Conservation (phyloP, 495 filamentous ascomycete genomes). For the Entonaema liquescens region DNA sequence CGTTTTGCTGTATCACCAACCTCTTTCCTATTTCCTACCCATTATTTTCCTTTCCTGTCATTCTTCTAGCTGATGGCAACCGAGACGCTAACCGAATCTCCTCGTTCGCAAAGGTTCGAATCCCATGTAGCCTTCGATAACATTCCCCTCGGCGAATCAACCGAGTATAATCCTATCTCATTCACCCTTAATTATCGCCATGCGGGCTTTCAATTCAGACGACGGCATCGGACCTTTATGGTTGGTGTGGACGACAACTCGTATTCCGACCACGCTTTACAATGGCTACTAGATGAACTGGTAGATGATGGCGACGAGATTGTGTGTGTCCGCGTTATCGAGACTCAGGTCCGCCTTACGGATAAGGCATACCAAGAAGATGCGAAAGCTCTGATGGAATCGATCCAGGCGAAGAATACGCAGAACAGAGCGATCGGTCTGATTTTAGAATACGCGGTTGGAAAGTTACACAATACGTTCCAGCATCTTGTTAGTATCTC, state of each 20-base stretch:
- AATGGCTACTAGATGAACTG: conserved; percentile 93
- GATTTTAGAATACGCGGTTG: conserved; percentile 87
- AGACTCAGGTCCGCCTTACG: conserved; percentile 79
- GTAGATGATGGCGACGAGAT: conserved; percentile 98
- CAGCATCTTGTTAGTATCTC: conserved; percentile 80
- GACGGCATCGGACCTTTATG: conserved; percentile 88
- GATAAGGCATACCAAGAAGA: conserved; percentile 84
- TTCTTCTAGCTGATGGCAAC: conserved; percentile 46
- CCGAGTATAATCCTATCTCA: conserved; percentile 81
- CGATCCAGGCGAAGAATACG: conserved; percentile 85
- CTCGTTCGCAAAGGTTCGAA: conserved; percentile 60
- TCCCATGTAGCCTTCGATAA: conserved; percentile 91
- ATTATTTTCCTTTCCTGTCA: neutral
- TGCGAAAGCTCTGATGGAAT: conserved; percentile 76
- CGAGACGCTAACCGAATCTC: conserved; percentile 53
- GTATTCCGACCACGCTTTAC: conserved; percentile 93
- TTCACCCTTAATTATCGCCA: conserved; percentile 90
- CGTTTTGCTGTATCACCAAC: conserved; percentile 12
- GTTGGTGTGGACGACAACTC: conserved; percentile 94
- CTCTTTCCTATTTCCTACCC: conserved; percentile 5
- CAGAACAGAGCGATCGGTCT: conserved; percentile 86
- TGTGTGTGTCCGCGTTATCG: conserved; percentile 89
- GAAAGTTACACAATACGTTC: conserved; percentile 91
- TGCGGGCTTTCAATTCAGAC: conserved; percentile 84
- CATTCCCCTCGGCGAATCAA: conserved; percentile 70